Evolutionary conservation across 148 eudicot genomes (phyloP), one percentile per base, ranked within the genome.

Genomic region (Diospyros lotus): DNA sequence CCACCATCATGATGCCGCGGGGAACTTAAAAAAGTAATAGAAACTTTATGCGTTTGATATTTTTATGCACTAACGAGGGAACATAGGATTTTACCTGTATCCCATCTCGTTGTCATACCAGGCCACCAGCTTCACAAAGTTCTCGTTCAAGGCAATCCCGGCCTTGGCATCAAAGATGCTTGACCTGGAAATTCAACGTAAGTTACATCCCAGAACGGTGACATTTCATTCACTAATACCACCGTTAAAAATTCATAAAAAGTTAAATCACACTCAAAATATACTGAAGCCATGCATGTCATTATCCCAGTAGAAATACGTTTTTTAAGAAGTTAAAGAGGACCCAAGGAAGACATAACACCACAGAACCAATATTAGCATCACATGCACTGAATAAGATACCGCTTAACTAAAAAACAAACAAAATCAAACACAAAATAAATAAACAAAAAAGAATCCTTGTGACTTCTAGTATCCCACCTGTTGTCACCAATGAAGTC

Each of bases 41-140:
- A 28, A 28, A 28, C 28, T 28, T 28, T 28, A 0, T 28, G 28
- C 28, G 0, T 28, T 28, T 28, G 28, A 28, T 28, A 28, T 28
- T 28, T 28, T 28, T 28, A 28, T 45, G n/a, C 1, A 4, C 3
- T 2, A 11, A 39, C 55, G 38, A 18, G 3, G 3, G 2, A 39
- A 4, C 50, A 41, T n/a, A 54, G 72, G 28, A 44, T 40, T 9
- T 76, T 93, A 93, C 98, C 98, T 93, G 97, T 93, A 93, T 68
- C 98, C 98, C 92, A 84, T 78, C 68, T 93, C 98, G 62, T 93
- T 93, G 88, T 93, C 98, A 58, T 93, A 91, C 98, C 98, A 93
- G 10, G 98, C 76, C 43, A 93, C 94, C 5, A 93, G 76, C 87
- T 93, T 93, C 42, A 84, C 86, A 46, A 93, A 93, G 73, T 78